phyloP scores from a whole-genome alignment of 225 moss, liverwort and hornwort genomes.

The Pleurozium schreberi region DNA sequence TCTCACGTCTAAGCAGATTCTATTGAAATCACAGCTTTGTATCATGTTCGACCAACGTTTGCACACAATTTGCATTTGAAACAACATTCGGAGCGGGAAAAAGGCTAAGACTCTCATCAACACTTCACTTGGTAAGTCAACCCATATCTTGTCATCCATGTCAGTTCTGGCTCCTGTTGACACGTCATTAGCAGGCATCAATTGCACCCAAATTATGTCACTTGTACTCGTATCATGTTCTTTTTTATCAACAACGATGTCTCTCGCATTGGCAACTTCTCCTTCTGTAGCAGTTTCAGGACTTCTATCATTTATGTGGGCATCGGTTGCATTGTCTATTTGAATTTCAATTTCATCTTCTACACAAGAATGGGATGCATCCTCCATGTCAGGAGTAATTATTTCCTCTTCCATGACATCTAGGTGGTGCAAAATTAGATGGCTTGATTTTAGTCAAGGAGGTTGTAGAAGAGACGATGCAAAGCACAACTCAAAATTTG shows the following conservation, averaged over 20 bases:
- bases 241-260: not conserved
- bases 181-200: not conserved
- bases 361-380: not conserved
- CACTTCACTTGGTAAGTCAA: slow-evolving; percentile 13
- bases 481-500: not conserved
- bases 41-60: not conserved
- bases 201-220: not conserved
- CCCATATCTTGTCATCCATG: slow-evolving; percentile 3
- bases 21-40: not conserved
- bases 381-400: not conserved
- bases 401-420: not conserved
- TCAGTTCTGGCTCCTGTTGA: not conserved
- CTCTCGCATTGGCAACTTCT: not conserved
- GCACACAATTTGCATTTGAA: not conserved
- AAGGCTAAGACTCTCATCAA: slow-evolving; percentile 10
- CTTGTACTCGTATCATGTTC: not conserved
- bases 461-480: not conserved
- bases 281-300: not conserved
- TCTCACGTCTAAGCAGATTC: not conserved
- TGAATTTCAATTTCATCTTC: not conserved
- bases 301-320: not conserved
- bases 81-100: not conserved
- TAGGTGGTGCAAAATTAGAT: not conserved
- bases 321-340: not conserved
- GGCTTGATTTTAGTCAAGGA: not conserved